These are phyloP conservation scores for Quercus bicolor DNA, from an alignment of 306 rosid genomes.

Conservation along the genomic window DNA sequence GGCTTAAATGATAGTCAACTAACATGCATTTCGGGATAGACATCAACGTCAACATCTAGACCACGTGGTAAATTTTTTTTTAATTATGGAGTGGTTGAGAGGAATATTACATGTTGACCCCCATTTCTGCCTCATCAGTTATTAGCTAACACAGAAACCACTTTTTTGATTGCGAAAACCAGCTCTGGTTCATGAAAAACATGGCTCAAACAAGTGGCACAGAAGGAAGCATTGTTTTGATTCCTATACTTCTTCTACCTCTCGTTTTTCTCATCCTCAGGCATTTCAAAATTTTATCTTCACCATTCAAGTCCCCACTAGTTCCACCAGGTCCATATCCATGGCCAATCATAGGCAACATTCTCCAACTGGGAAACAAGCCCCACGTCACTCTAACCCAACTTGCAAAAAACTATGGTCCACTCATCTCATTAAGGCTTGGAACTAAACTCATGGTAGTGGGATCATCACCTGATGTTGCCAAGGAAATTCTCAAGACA, in stretches of 20 bases:
- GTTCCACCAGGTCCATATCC: constrained; percentile 5
- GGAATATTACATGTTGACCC: too few relatives aligned
- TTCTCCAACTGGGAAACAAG: background rate
- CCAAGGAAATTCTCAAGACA: background rate
- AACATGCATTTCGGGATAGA: too few relatives aligned
- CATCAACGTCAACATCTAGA: too few relatives aligned
- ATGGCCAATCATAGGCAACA: constrained; percentile 17
- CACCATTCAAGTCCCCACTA: background rate
- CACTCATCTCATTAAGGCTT: background rate
- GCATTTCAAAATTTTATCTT: background rate
- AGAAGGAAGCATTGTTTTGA: too few relatives aligned
- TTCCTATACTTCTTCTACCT: background rate
- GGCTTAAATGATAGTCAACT: too few relatives aligned
- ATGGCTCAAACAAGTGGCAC: too few relatives aligned
- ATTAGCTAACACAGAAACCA: too few relatives aligned
- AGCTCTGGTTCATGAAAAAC: too few relatives aligned
- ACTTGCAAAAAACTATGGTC: background rate
- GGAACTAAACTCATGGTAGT: constrained; percentile 3
- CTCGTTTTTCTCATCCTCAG: background rate
- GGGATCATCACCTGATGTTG: constrained; percentile 6
- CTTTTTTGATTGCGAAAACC: too few relatives aligned
- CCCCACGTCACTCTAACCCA: background rate
- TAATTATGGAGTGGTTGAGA: too few relatives aligned
- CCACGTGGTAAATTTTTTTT: too few relatives aligned
- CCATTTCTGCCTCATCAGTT: too few relatives aligned